Percentiles rank a stretch among this genome's conserved stretches.
phyloP scores from a whole-genome alignment of 2,329 filamentous ascomycete species.

The Ophiostoma sp. region DNA sequence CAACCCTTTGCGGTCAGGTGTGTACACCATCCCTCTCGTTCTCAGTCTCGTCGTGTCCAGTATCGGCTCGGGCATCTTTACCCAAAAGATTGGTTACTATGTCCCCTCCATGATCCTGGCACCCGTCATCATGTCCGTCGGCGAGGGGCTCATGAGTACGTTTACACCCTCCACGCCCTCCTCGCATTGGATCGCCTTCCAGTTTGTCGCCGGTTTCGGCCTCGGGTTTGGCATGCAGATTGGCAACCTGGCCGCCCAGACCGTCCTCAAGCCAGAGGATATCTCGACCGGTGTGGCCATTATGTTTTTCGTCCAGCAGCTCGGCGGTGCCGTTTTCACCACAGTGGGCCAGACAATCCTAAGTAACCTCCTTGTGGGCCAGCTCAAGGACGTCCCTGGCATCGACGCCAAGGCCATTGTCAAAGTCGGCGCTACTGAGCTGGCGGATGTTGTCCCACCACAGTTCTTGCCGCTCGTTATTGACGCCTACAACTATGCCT shows the following conservation, averaged over 20 bases:
- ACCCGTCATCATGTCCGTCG: slow-evolving; percentile 41
- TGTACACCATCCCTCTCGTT: slow-evolving; percentile 44
- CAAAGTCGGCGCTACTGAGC: slow-evolving; percentile 30
- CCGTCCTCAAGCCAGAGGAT: slow-evolving; percentile 44
- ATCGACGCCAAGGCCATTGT: slow-evolving; percentile 31
- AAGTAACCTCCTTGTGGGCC: slow-evolving; percentile 42
- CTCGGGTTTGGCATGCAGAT: slow-evolving; percentile 47
- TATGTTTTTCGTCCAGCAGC: slow-evolving; percentile 48
- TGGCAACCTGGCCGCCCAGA: slow-evolving; percentile 49
- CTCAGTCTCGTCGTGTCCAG: slow-evolving; percentile 44
- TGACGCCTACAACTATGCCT: slow-evolving; percentile 59
- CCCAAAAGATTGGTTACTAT: slow-evolving; percentile 48
- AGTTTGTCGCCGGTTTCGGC: slow-evolving; percentile 47
- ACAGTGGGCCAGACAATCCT: slow-evolving; percentile 49
- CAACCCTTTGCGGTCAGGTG: slow-evolving; percentile 43
- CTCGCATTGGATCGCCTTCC: slow-evolving; percentile 43
- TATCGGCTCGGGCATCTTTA: slow-evolving; percentile 42
- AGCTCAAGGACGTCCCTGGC: slow-evolving; percentile 37
- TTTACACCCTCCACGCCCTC: slow-evolving; percentile 39
- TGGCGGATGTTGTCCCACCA: slow-evolving; percentile 31
- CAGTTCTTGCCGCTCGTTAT: slow-evolving; percentile 27
- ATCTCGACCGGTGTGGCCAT: slow-evolving; percentile 46
- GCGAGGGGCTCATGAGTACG: slow-evolving; percentile 44
- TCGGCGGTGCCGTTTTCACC: slow-evolving; percentile 49
- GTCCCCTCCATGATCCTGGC: slow-evolving; percentile 46